phyloP scores from a whole-genome alignment of 1,284 basidiomycete genomes.

The Cryptococcus hybrid region DNA sequence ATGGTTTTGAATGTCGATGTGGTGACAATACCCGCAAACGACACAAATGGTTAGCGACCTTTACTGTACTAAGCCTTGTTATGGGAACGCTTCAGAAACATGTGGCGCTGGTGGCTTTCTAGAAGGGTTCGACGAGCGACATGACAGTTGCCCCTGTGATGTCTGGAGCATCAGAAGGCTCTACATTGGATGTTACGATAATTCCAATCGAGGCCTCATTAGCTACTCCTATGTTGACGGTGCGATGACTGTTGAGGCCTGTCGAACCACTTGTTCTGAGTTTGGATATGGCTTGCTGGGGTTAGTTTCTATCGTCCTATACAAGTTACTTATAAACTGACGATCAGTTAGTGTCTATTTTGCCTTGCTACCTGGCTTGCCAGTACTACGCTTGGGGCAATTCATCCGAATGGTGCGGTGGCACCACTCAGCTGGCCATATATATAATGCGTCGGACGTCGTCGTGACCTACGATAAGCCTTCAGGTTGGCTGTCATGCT shows the following conservation, averaged over 20 bases:
- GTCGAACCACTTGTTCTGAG: slow-evolving; percentile 20
- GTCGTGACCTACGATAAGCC: slow-evolving; percentile 6
- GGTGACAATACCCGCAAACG: slow-evolving; percentile 10
- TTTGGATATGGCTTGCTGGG: slow-evolving; percentile 12
- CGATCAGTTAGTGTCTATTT: slow-evolving; percentile 9
- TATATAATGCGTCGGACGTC: slow-evolving; percentile 13
- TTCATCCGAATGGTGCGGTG: slow-evolving; percentile 16
- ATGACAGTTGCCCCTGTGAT: slow-evolving; percentile 1
- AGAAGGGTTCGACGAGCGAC: slow-evolving; percentile 10
- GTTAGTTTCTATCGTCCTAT: no score
- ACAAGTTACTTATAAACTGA: neutral
- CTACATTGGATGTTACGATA: slow-evolving; percentile 17
- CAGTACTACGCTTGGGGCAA: slow-evolving; percentile 1
- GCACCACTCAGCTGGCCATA: slow-evolving; percentile 8
- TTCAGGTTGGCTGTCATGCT: slow-evolving; percentile 21
- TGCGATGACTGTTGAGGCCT: slow-evolving; percentile 22
- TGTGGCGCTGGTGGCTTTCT: slow-evolving; percentile 20
- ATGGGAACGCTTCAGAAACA: slow-evolving; percentile 21
- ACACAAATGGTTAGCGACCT: slow-evolving; percentile 8
- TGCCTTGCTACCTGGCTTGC: slow-evolving; percentile 15
- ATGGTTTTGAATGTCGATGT: slow-evolving; percentile 9
- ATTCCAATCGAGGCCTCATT: slow-evolving; percentile 19
- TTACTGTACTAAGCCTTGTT: slow-evolving; percentile 16
- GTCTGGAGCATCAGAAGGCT: slow-evolving; percentile 8
- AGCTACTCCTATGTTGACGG: slow-evolving; percentile 14